Evolutionary conservation across 257 asterid genomes (phyloP), one percentile per base, ranked within the genome.

Genomic region (Echium plantagineum): DNA sequence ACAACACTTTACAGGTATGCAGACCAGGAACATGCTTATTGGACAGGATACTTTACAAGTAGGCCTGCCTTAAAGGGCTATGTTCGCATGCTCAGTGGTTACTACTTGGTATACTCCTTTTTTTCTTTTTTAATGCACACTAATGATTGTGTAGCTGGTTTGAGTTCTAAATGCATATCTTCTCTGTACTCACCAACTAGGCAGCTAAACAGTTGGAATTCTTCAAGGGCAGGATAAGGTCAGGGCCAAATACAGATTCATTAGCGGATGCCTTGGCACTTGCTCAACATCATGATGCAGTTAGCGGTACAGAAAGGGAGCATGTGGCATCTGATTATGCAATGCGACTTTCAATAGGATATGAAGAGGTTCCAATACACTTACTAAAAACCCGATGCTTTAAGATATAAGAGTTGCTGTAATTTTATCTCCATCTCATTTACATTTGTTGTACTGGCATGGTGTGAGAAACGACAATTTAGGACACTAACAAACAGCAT

Each of bases 291-390:
- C 95, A 86, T 73, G 95, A 86, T 76, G 95, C 85, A 17, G 81
- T 86, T 63, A 81, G 84, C 64, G 95, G 95, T 66, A 86, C 95
- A 6, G 73, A 86, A 70, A 69, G 84, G 67, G 85, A 81, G 76
- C 95, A 86, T 54, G 95, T 86, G 55, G 90, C 95, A 65, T 75
- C 80, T 68, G 95, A 86, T 77, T 86, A 86, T 81, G 84, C 94
- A 49, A 15, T 75, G 83, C 81, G 95, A 58, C 84, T 86, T 58
- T 81, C 80, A 55, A 72, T 81, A 55, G 95, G 95, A 60, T 80
- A 80, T 66, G 63, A 66, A 55, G 86, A 86, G 94, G 93, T 83
- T 35, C 66, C 31, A 31, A 57, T 63, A 24, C 61, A 31, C 58
- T 35, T 38, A 15, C 9, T 10, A 64, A 38, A 7, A 46, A n/a